These are phyloP conservation scores for Ceratocystis smalleyi DNA, from an alignment of 2,329 filamentous ascomycete species.

Conservation along the genomic window DNA sequence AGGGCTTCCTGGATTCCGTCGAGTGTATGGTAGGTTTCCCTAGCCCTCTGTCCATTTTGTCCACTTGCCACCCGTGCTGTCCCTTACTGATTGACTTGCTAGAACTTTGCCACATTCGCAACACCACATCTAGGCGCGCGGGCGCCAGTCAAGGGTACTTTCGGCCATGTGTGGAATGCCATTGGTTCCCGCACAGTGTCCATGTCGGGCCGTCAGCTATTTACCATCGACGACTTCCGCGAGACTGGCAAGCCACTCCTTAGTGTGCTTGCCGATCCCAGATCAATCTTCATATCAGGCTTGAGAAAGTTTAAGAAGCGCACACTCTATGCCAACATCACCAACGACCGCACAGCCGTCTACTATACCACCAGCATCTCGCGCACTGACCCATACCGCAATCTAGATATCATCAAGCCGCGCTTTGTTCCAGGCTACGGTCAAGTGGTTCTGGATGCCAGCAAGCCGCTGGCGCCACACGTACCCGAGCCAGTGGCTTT, in stretches of 20 bases:
- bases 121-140: constrained; percentile 68
- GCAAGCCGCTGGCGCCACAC: constrained; percentile 35
- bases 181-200: constrained; percentile 68
- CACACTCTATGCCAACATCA: constrained; percentile 69
- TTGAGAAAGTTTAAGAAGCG: constrained; percentile 61
- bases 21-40: constrained; percentile 49
- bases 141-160: constrained; percentile 49
- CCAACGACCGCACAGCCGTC: constrained; percentile 68
- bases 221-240: constrained; percentile 72
- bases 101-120: constrained; percentile 90
- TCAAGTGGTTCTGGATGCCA: constrained; percentile 57
- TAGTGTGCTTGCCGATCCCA: constrained; percentile 63
- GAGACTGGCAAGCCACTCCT: constrained; percentile 69
- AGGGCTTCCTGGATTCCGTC: constrained; percentile 62
- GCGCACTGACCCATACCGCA: constrained; percentile 60
- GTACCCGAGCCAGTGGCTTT: constrained; percentile 21
- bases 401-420: constrained; percentile 31
- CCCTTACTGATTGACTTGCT: neutral
- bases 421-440: constrained; percentile 62
- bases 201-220: constrained; percentile 66
- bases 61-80: neutral
- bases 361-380: constrained; percentile 73
- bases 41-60: neutral
- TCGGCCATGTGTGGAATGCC: constrained; percentile 62
- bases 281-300: constrained; percentile 72